These are phyloP conservation scores for Coemansia sp. DNA, from an alignment of 192 early-diverging fungal genomes.

Conservation along the genomic window DNA sequence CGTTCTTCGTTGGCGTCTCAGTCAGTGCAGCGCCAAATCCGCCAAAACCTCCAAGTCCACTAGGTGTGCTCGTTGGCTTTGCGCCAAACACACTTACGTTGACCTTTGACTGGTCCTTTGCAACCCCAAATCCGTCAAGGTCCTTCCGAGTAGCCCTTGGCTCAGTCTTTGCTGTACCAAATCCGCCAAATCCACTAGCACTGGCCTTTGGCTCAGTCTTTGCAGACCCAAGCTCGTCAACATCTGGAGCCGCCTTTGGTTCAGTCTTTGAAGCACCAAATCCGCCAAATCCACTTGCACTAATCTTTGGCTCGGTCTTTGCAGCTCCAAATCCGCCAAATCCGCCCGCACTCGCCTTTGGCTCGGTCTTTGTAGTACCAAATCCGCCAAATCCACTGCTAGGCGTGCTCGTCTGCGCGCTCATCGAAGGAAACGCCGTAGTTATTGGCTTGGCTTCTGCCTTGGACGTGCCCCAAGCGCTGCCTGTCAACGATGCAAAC, in stretches of 20 bases:
- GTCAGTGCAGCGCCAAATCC: neutral
- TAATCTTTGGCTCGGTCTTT: conserved; percentile 1
- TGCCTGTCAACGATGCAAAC: neutral
- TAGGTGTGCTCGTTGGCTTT: neutral
- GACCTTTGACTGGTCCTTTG: conserved; percentile 3
- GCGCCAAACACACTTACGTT: conserved; percentile 6
- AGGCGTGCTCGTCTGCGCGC: neutral
- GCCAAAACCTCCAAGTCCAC: neutral
- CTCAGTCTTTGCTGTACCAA: neutral
- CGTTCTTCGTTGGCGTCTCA: conserved; percentile 6
- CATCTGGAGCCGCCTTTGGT: neutral
- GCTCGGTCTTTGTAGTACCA: neutral
- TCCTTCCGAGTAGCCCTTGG: neutral
- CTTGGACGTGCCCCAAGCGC: neutral
- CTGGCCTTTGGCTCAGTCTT: neutral
- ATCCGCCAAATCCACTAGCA: neutral
- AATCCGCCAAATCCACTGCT: neutral
- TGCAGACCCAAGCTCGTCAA: neutral
- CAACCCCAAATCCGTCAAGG: neutral
- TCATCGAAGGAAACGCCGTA: neutral
- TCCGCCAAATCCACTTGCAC: neutral
- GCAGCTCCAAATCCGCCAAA: conserved; percentile 2
- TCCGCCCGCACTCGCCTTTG: neutral
- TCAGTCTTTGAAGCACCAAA: neutral
- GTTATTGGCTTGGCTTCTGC: neutral